Percentiles rank a stretch among this genome's conserved stretches.
phyloP scores from a whole-genome alignment of 306 rosid genomes.

The Vicia faba region DNA sequence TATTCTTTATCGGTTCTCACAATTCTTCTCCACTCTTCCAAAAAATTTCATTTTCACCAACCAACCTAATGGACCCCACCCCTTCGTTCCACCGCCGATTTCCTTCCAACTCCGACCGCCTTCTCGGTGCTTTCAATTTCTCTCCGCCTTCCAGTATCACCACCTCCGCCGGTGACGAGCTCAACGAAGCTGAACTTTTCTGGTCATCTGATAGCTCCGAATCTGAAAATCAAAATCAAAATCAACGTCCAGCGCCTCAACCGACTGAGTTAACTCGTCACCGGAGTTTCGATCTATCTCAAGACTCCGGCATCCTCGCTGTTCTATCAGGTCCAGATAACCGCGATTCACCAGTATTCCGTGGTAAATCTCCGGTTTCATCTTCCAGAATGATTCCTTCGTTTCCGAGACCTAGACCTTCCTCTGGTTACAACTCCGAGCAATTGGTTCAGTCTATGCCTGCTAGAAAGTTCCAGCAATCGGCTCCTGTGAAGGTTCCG shows the following conservation, averaged over 20 bases:
- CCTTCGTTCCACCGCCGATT: slow-evolving; percentile 53
- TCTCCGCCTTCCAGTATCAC: slow-evolving; percentile 22
- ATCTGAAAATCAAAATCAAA: slow-evolving; percentile 31
- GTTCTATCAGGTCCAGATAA: slow-evolving; percentile 45
- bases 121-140: slow-evolving; percentile 50
- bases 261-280: neutral
- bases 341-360: slow-evolving; percentile 41
- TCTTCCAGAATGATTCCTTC: slow-evolving; percentile 56
- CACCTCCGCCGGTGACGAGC: slow-evolving; percentile 52
- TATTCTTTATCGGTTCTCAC: neutral
- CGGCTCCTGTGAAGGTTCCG: slow-evolving; percentile 81
- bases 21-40: neutral
- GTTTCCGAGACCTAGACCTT: slow-evolving; percentile 51
- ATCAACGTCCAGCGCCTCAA: neutral
- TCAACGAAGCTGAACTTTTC: slow-evolving; percentile 74
- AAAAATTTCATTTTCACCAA: neutral
- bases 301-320: slow-evolving; percentile 67
- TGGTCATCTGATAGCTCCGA: slow-evolving; percentile 60
- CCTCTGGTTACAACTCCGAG: slow-evolving; percentile 26
- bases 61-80: slow-evolving; percentile 55
- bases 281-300: slow-evolving; percentile 27
- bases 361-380: slow-evolving; percentile 47
- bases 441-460: slow-evolving; percentile 51
- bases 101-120: slow-evolving; percentile 61
- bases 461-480: slow-evolving; percentile 58